These are phyloP conservation scores for Candida mattraensis DNA, from an alignment of 805 yeast genomes.

Conservation along the genomic window DNA sequence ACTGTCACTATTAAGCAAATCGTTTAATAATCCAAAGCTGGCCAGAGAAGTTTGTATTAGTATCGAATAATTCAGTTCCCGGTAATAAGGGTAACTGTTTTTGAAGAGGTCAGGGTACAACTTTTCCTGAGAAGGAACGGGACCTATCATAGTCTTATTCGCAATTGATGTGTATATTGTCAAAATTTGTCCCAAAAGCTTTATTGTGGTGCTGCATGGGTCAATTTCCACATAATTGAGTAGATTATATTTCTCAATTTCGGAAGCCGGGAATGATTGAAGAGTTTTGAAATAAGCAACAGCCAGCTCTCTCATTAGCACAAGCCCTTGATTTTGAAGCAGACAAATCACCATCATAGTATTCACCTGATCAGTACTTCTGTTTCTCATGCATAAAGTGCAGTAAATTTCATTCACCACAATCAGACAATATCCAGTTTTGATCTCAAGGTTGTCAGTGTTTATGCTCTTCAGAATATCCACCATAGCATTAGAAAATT, in stretches of 20 bases:
- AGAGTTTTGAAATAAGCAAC: slow-evolving; percentile 24
- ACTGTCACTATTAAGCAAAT: slow-evolving; percentile 32
- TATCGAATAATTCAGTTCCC: slow-evolving; percentile 28
- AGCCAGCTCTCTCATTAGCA: slow-evolving; percentile 31
- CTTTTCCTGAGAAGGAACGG: slow-evolving; percentile 36
- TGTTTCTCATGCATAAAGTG: slow-evolving; percentile 22
- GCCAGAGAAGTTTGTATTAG: slow-evolving; percentile 41
- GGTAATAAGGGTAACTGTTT: slow-evolving; percentile 24
- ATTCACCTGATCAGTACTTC: slow-evolving; percentile 32
- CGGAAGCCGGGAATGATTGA: slow-evolving; percentile 20
- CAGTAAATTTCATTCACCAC: slow-evolving; percentile 29
- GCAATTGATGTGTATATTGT: slow-evolving; percentile 47
- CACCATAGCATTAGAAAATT: slow-evolving; percentile 24
- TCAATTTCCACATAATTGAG: slow-evolving; percentile 28
- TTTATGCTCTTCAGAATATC: slow-evolving; percentile 16
- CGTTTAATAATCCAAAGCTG: slow-evolving; percentile 39
- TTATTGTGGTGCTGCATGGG: slow-evolving; percentile 24
- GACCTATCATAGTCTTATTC: slow-evolving; percentile 33
- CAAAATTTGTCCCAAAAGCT: slow-evolving; percentile 32
- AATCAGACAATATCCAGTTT: slow-evolving; percentile 27
- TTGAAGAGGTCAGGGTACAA: slow-evolving; percentile 39
- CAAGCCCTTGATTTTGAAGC: slow-evolving; percentile 51
- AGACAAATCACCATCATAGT: slow-evolving; percentile 47
- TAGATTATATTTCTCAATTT: slow-evolving; percentile 17
- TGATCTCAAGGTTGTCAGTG: slow-evolving; percentile 23